Base-by-base conservation (phyloP, 345 rosid genomes). In the Arabis alpina region DNA sequence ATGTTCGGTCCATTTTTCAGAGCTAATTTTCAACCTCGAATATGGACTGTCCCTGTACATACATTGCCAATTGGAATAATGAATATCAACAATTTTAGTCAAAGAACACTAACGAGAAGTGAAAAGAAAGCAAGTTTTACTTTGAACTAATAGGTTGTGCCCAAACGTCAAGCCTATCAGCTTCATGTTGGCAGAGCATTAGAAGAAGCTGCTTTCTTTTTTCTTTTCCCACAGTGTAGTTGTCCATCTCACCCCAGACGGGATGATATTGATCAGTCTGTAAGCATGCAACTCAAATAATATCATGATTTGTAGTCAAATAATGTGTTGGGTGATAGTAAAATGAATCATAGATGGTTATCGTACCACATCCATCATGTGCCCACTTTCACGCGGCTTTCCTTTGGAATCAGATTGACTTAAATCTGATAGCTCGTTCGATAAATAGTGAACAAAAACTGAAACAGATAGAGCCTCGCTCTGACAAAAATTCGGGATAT, bases 91-190 rank as follows among this genome's bases (percentile, higher is more conserved):
- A 57, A 30, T 40, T 30, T 10, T 56, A 13, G 70, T 42, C 44
- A 60, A 47, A 76, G 49, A 45, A 45, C 42, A 23, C 62, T 14
- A 37, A 49, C 15, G 19, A 56, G 61, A 75, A 69, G 66, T 34
- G 55, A 76, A 54, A 68, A 25, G 16, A 36, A 32, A 69, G 51
- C 19, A 53, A 72, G 30, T 30, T 64, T 80, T 90, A 95, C 99
- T 91, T 94, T 27, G 93, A 81, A 71, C 82, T 86, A 51, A 84
- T 83, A 67, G 99, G 99, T 61, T 90, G 90, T 50, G 99, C 93
- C 99, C 99, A 95, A 66, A 95, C 99, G 41, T 90, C 97, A 81
- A 95, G 99, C 84, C 99, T 86, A 74, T 95, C 98, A 80, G 96
- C 92, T 85, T 95, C 99, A 80, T 88, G 88, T 79, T 95, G 98